Evolutionary conservation across 441 rosid genomes (phyloP).

Genomic region (Isatis lusitanica): DNA sequence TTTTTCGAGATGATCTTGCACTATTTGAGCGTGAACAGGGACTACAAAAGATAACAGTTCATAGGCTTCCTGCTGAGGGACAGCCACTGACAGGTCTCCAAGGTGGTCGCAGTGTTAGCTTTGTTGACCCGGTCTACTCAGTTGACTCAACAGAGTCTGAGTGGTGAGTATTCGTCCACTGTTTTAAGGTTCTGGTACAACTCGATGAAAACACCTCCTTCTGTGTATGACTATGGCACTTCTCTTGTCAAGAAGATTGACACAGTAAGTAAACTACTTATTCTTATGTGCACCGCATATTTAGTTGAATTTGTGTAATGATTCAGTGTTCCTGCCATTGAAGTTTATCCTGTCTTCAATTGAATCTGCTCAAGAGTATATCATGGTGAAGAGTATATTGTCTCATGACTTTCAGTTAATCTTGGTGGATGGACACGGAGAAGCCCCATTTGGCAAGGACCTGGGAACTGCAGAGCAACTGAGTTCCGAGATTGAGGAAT

Average conservation of each 20-base stretch:
- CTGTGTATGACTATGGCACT: slow-evolving; percentile 74
- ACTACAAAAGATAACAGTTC: slow-evolving; percentile 57
- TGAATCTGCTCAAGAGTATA: too few species aligned
- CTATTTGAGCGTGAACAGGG: slow-evolving; percentile 78
- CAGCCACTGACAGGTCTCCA: slow-evolving; percentile 64
- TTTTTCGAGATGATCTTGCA: slow-evolving; percentile 73
- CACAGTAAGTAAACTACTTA: slow-evolving; percentile 49
- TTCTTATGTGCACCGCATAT: neutral
- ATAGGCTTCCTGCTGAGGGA: slow-evolving; percentile 67
- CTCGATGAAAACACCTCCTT: slow-evolving; percentile 78
- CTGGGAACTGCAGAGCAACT: too few species aligned
- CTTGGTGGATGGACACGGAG: too few species aligned
- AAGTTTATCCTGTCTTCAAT: too few species aligned
- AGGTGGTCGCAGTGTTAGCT: slow-evolving; percentile 60
- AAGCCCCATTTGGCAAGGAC: too few species aligned
- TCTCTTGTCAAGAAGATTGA: slow-evolving; percentile 82
- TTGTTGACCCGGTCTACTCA: slow-evolving; percentile 72
- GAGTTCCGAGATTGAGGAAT: too few species aligned
- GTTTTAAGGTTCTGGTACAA: slow-evolving; percentile 78
- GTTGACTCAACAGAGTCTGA: slow-evolving; percentile 53
- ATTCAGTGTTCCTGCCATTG: too few species aligned
- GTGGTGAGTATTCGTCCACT: slow-evolving; percentile 45
- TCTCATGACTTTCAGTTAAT: too few species aligned
- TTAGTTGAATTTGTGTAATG: neutral
- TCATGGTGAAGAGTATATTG: too few species aligned